phyloP scores from a whole-genome alignment of 164 flowering plant genomes.

The Stephania yunnanensis region DNA sequence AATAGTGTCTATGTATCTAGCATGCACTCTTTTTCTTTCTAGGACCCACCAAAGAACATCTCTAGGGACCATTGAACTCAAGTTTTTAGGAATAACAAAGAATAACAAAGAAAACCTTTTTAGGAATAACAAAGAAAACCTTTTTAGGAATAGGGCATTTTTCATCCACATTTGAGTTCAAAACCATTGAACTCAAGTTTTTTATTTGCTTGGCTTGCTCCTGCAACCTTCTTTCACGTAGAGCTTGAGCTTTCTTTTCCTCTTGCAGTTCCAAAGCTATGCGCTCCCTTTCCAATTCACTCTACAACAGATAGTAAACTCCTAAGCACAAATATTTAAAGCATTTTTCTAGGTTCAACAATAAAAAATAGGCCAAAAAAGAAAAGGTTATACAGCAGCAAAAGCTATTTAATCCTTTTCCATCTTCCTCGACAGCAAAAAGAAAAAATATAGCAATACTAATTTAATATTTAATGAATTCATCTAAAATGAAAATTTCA shows the following conservation, averaged over 20 bases:
- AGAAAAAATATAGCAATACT: slow-evolving; percentile 2
- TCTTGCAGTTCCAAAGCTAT: slow-evolving; percentile 90
- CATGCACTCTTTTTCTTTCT: no score
- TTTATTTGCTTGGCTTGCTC: slow-evolving; percentile 86
- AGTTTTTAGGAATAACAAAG: no score
- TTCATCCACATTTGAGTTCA: slow-evolving; percentile 64
- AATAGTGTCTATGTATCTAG: no score
- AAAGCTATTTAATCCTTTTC: slow-evolving; percentile 89
- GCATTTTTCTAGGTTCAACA: background rate
- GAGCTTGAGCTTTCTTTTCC: slow-evolving; percentile 89
- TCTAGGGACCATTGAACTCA: no score
- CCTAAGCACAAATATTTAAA: background rate
- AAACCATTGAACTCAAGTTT: slow-evolving; percentile 85
- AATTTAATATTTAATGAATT: background rate
- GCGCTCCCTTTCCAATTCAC: slow-evolving; percentile 91
- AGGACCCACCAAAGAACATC: no score
- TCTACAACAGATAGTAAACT: slow-evolving; percentile 31
- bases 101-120: no score
- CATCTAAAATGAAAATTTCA: background rate
- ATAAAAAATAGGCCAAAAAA: background rate
- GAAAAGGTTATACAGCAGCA: slow-evolving; percentile 38
- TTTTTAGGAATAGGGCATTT: slow-evolving; percentile 41
- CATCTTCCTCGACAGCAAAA: slow-evolving; percentile 55
- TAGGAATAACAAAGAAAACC: slow-evolving; percentile 36
- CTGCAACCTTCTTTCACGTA: slow-evolving; percentile 66